Base-by-base conservation (phyloP, 768 basidiomycete genomes). In the Lactarius tabidus region DNA sequence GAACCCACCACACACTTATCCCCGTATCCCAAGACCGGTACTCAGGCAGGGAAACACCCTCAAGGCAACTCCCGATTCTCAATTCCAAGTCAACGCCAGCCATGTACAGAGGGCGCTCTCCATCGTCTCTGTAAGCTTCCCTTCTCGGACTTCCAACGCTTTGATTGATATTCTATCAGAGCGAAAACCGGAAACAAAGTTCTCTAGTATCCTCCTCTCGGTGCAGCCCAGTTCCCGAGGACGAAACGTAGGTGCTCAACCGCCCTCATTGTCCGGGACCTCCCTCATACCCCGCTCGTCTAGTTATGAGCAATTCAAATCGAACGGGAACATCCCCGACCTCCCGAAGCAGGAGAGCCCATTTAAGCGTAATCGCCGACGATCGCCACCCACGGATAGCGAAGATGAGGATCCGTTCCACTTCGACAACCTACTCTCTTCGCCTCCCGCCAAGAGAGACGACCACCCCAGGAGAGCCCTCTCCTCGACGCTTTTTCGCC, bases 401-500 rank as follows among this genome's bases (percentile, higher is more conserved):
- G 66, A 67, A 5, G 58, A 64, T 18, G 68, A 69, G 15, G 66
- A 68, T 43, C 68, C 66, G 3, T 69, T 69, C 59, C 52, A 64
- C 53, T 67, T 63, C 28, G 68, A 69, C 45, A 45, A 3, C 45
- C n/a, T 61, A 39, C 57, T 63, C 12, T 57, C 66, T 23, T 29
- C 59, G 1, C 26, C 57, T 23, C 43, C 66, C 7, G 15, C 36
- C 17, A 52, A 45, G 31, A 7, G 56, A 29, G 60, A 53, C 3
- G 38, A 45, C 23, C 51, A 36, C n/a, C 45, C 38, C 14, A 23
- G 41, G 17, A 26, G 28, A 36, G 38, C 57, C 18, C 41, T 67
- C 10, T 56, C 51, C 10, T 54, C 62, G 10, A 54, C 63, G 6
- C 52, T 67, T 38, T 23, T 67, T 39, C 68, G 60, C 38, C 66